Base-by-base conservation (phyloP, 2,329 filamentous ascomycete genomes). In the Calonectria henricotiae region DNA sequence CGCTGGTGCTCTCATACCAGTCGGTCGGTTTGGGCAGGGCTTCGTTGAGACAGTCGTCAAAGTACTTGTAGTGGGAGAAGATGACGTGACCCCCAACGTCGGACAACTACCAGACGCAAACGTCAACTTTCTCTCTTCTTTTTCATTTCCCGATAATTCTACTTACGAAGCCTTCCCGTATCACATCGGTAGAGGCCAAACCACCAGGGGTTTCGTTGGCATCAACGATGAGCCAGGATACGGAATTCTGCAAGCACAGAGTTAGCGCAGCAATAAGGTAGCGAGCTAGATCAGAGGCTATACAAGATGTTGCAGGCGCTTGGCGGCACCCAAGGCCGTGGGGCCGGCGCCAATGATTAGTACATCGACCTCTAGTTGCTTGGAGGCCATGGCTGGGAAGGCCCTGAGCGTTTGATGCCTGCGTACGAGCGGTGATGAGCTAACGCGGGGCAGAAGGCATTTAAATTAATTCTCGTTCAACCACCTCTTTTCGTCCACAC, bases 21-120 rank as follows among this genome's bases (percentile, higher is more conserved):
- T 99, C 96, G 70, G 94, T 92, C 70, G 94, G 91, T 80, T 94
- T 94, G 79, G 96, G 96, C 44, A 99, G 91, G 63, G 96, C 96
- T 89, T 99, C 96, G 83, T 98, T 90, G 82, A 99, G 92, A 88
- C 94, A 97, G 88, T 99, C 96, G 86, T 99, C 96, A 83, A 99
- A 99, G 91, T 99, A 99, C 88, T 98, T 98, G 92, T 99, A 99
- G 90, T 98, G 95, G 79, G 95, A 98, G 90, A 98, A 98, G 87
- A 98, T 98, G 86, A 98, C 95, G 86, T 98, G 95, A 79, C 95
- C 95, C 82, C 95, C 95, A 78, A 99, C 96, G 86, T 99, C 96
- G 89, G 98, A 99, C 79, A 99, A 90, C 96, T 98, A 80, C 17
- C 68, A 32, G 9, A 30, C 5, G 5, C 9, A 23, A 25, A 23